Conservation (phyloP, 2,329 filamentous ascomycete genomes). For the Aureobasidium mangrovei region DNA sequence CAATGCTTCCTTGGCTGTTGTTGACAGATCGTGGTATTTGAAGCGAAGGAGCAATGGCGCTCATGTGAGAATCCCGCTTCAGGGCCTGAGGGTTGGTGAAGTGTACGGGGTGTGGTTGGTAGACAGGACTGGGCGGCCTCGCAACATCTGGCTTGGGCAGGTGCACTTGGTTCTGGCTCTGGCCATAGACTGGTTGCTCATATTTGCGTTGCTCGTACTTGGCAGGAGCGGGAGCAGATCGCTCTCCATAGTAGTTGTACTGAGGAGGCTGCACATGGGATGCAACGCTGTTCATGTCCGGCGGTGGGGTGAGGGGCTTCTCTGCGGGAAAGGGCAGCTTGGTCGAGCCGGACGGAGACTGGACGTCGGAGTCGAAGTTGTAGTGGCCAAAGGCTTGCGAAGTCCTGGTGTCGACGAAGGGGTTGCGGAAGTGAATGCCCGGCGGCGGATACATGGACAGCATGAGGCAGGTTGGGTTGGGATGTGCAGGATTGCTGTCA, state of each 20-base stretch:
- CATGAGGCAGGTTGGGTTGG: conserved; percentile 19
- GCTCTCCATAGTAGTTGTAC: conserved; percentile 23
- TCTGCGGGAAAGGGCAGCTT: conserved; percentile 16
- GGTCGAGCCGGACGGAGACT: conserved; percentile 12
- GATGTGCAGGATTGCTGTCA: neutral
- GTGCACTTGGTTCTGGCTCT: conserved; percentile 5
- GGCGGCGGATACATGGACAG: conserved; percentile 28
- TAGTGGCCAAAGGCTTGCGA: conserved; percentile 16
- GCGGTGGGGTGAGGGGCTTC: conserved; percentile 27
- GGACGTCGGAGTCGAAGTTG: conserved; percentile 17
- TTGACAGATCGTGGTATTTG: conserved; percentile 70
- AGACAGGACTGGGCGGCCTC: conserved; percentile 15
- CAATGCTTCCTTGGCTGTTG: conserved; percentile 62
- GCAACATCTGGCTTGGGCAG: conserved; percentile 3
- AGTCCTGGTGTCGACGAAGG: conserved; percentile 24
- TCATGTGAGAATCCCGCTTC: conserved; percentile 22
- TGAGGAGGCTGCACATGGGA: conserved; percentile 19
- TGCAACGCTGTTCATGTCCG: conserved; percentile 27
- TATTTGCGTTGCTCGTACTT: conserved; percentile 19
- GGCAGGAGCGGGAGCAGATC: conserved; percentile 14
- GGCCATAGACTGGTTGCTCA: conserved; percentile 11
- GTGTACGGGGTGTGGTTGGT: conserved; percentile 19
- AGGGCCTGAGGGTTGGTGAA: conserved; percentile 15
- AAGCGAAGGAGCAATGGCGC: conserved; percentile 44
- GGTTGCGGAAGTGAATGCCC: conserved; percentile 27